Evolutionary conservation across 2,329 filamentous ascomycete species (phyloP).

Genomic region (Xylaria polymorpha): DNA sequence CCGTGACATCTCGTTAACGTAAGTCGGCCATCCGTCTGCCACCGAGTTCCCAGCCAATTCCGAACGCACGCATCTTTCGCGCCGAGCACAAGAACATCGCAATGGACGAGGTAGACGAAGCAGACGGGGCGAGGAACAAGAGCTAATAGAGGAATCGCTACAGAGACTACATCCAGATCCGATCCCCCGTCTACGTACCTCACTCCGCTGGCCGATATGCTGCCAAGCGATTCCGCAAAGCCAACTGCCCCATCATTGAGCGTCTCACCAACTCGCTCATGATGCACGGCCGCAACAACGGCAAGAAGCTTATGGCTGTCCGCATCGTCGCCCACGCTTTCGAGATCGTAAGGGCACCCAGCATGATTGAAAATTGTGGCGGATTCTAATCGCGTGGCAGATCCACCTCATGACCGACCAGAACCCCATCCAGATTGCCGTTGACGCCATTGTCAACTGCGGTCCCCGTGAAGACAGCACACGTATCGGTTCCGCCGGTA

Average conservation of each 20-base stretch:
- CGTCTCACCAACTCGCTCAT: constrained; percentile 99
- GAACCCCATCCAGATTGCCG: constrained; percentile 99
- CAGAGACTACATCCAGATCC: constrained; percentile 99
- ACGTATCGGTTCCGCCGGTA: constrained; percentile 99
- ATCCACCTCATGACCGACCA: constrained; percentile 99
- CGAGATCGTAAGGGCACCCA: constrained; percentile 86
- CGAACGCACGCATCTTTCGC: constrained; percentile 26
- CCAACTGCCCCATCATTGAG: constrained; percentile 99
- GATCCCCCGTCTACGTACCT: constrained; percentile 97
- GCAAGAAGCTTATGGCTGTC: constrained; percentile 99
- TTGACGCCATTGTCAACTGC: constrained; percentile 99
- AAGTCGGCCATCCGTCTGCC: constrained; percentile 61
- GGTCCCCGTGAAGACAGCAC: constrained; percentile 99
- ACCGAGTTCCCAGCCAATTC: constrained; percentile 42
- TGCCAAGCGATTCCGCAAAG: constrained; percentile 99
- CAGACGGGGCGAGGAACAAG: constrained; percentile 37
- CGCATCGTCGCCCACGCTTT: constrained; percentile 99
- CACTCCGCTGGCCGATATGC: constrained; percentile 99
- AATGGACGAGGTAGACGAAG: constrained; percentile 21
- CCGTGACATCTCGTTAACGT: constrained; percentile 99
- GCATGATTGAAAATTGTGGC: constrained; percentile 20
- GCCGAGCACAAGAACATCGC: constrained; percentile 33
- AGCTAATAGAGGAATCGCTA: constrained; percentile 52
- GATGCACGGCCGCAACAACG: constrained; percentile 99
- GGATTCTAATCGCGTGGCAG: constrained; percentile 59